Conservation (phyloP, 768 basidiomycete genomes). For the Mycena olivaceomarginata region DNA sequence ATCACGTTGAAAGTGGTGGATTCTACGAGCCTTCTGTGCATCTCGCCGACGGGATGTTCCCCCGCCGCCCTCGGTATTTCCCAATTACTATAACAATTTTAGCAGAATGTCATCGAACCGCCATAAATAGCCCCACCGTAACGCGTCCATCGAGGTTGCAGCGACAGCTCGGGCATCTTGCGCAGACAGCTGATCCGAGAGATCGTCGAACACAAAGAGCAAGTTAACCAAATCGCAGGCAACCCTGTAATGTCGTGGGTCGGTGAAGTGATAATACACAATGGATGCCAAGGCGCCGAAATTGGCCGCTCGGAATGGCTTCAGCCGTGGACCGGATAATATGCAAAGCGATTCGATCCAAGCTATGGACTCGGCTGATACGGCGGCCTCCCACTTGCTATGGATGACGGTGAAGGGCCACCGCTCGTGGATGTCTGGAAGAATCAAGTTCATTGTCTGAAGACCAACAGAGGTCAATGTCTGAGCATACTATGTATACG, state of each 20-base stretch:
- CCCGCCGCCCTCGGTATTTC: not conserved
- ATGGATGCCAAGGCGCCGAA: not conserved
- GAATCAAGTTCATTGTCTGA: not conserved
- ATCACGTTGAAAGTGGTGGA: not conserved
- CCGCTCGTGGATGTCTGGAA: not conserved
- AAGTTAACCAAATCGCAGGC: not conserved
- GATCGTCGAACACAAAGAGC: not conserved
- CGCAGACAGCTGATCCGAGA: not conserved
- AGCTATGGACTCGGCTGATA: not conserved
- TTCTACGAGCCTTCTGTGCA: not conserved
- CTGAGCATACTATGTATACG: too few relatives aligned
- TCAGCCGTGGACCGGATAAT: not conserved
- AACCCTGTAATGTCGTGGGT: not conserved
- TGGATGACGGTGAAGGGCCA: not conserved
- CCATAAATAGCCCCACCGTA: not conserved
- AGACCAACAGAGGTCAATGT: too few relatives aligned
- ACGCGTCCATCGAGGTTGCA: not conserved
- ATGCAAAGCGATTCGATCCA: conserved; percentile 2
- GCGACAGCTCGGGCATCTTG: not conserved
- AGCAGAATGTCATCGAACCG: not conserved
- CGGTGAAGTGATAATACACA: not conserved
- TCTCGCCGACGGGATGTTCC: not conserved
- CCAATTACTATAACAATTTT: not conserved
- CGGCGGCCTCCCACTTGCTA: not conserved
- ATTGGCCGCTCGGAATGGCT: not conserved